Base-by-base conservation (phyloP, 2,329 filamentous ascomycete species). In the Ampelomyces quisqualis region DNA sequence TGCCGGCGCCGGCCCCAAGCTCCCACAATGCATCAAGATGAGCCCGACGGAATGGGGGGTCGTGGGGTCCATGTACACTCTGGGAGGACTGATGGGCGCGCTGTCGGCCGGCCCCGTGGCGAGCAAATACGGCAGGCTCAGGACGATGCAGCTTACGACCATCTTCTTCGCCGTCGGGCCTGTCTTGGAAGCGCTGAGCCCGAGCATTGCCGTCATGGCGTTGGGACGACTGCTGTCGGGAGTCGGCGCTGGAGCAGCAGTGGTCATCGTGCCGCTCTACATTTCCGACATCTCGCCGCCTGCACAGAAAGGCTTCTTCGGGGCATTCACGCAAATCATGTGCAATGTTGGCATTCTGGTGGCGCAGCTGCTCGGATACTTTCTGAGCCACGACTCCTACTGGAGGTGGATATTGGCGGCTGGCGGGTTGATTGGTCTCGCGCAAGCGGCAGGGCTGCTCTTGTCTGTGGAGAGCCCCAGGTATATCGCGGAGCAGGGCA, bases 231-330 rank as follows among this genome's bases (percentile, higher is more conserved):
- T 95, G 15, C 64, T 97, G 10, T 85, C 87, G 7, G 93, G 93
- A 8, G 65, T 95, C 2, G 90, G 88, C 5, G 90, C 90, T 5
- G 93, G 93, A 15, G 88, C 90, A 2, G 82, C 90, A 1, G 91
- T 93, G 2, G 93, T 98, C 14, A 88, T 96, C 23, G 90, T 94
- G 2, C 93, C 93, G 0, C 80, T 98, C 14, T 98, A 95, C 73
- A 89, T 98, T 55, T 90, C 89, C 31, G 93, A 98, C 69, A 80
- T 96, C 18, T 85, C 90, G 0, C 93, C 91, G 26, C 69, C 69
- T 1, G 64, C 62, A 11, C 79, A 85, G 51, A 81, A 84, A 39
- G 90, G 90, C 4, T 81, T 95, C 49, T 97, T 95, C 56, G 81
- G 81, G 8, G 75, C 77, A 23, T 85, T 94, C 69, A 97, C 93